A percentile compares a stretch with the other conserved stretches of the same genome.
phyloP scores from a whole-genome alignment of 2,329 filamentous ascomycete genomes.

The Fusarium mangiferae region DNA sequence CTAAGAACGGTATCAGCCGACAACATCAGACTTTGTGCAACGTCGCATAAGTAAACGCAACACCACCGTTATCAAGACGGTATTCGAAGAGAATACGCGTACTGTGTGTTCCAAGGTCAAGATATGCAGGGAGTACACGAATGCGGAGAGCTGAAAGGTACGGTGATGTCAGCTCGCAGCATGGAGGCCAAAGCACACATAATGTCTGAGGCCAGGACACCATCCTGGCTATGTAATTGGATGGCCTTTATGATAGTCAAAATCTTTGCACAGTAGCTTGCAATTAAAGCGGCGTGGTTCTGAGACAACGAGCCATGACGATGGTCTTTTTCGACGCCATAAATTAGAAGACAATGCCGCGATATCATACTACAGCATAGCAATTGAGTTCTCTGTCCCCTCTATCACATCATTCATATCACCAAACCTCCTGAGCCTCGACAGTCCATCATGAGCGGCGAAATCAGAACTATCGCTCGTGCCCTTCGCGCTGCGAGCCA shows the following conservation, averaged over 20 bases:
- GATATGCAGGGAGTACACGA: neutral
- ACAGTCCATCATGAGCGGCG: neutral
- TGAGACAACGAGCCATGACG: neutral
- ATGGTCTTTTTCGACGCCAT: neutral
- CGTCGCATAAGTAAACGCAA: neutral
- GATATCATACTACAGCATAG: fast-evolving
- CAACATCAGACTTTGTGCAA: neutral
- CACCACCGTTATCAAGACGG: too few relatives aligned
- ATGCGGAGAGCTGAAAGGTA: neutral
- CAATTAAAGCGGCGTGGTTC: neutral
- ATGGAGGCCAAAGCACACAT: neutral
- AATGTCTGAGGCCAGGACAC: fast-evolving
- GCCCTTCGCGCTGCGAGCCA: neutral
- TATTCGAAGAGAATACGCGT: neutral
- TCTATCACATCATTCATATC: too few relatives aligned
- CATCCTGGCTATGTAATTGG: neutral
- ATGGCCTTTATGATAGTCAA: fast-evolving
- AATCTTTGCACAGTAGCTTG: neutral
- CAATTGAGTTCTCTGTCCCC: neutral
- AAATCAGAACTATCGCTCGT: neutral
- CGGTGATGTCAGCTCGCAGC: neutral
- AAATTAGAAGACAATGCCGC: neutral
- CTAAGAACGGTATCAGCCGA: too few relatives aligned
- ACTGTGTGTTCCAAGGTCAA: fast-evolving
- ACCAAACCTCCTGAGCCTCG: fast-evolving